These are phyloP conservation scores for Xylaria castorea DNA, from an alignment of 495 filamentous ascomycete species.

Conservation along the genomic window DNA sequence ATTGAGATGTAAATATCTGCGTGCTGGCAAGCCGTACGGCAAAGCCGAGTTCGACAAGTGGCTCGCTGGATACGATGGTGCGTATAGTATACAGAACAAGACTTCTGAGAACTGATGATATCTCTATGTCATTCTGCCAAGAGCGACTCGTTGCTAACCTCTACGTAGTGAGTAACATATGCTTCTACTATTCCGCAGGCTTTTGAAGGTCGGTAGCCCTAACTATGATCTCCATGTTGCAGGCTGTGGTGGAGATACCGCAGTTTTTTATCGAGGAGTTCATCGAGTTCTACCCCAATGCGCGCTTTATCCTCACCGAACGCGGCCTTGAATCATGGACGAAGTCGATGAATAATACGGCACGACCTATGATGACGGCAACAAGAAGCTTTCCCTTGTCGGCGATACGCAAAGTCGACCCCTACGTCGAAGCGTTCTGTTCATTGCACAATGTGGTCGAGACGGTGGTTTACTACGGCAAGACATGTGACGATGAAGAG, in stretches of 20 bases:
- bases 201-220: not conserved
- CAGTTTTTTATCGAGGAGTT: conserved; percentile 45
- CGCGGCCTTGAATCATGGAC: conserved; percentile 47
- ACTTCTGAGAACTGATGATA: not conserved
- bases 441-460: conserved; percentile 25
- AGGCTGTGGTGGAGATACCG: conserved; percentile 46
- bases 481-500: conserved; percentile 18
- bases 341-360: conserved; percentile 31
- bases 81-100: not conserved
- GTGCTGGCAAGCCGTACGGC: conserved; percentile 30
- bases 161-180: not conserved
- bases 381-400: conserved; percentile 27
- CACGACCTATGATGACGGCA: conserved; percentile 17
- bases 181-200: not conserved
- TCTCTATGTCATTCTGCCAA: not conserved
- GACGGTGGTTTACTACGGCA: conserved; percentile 23
- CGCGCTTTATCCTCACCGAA: conserved; percentile 47
- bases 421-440: conserved; percentile 26
- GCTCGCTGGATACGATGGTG: conserved; percentile 43
- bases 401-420: conserved; percentile 24
- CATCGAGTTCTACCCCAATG: conserved; percentile 49
- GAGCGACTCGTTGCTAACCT: not conserved
- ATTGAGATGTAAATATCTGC: conserved; percentile 27
- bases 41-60: conserved; percentile 36
- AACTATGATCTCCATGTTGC: not conserved